Evolutionary conservation across 345 rosid species (phyloP).

Genomic region (Citrus hindsii): DNA sequence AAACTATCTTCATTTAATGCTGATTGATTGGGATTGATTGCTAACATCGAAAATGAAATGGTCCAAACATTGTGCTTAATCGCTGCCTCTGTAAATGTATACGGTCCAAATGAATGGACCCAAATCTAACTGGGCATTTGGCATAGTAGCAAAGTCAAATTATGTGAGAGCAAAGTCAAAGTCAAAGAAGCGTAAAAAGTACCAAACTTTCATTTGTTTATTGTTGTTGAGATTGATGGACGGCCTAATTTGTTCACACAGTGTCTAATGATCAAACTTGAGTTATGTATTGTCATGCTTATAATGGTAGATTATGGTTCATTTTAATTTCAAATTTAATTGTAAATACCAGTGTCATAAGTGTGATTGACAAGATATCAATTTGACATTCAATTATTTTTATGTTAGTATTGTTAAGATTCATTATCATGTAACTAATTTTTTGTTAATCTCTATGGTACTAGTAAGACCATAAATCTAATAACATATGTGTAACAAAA

Average conservation of each 20-base stretch:
- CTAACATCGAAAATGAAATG: constrained; percentile 15
- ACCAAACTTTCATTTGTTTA: background rate
- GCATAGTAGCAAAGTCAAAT: background rate
- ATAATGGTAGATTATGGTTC: background rate
- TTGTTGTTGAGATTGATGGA: background rate
- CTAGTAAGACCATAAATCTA: no score
- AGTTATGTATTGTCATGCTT: background rate
- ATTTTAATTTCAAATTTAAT: background rate
- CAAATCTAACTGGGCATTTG: background rate
- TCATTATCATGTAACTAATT: background rate
- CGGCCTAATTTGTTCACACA: background rate
- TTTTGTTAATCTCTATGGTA: no score
- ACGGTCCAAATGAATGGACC: background rate
- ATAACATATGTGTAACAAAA: background rate
- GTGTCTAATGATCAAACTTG: background rate
- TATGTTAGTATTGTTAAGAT: background rate
- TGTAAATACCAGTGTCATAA: background rate
- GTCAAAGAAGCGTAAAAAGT: background rate
- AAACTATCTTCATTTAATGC: background rate
- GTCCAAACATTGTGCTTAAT: background rate
- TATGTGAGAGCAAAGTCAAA: background rate
- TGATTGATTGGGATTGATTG: constrained; percentile 10
- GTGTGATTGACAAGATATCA: background rate
- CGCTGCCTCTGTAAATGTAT: background rate
- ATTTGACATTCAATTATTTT: background rate